Conservation (phyloP, 208 protist species). For the Trypanosoma avium region DNA sequence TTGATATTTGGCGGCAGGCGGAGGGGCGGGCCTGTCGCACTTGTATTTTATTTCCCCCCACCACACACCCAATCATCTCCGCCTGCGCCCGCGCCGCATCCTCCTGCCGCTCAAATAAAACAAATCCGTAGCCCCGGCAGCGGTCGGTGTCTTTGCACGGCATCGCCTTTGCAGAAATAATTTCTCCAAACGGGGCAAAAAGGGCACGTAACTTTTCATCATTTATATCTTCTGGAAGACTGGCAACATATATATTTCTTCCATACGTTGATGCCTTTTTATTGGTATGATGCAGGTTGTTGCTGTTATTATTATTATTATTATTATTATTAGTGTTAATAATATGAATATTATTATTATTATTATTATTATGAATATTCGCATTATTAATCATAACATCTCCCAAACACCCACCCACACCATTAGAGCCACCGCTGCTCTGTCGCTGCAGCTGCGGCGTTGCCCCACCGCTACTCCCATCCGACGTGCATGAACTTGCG, state of each 20-base stretch:
- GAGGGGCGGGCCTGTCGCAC: conserved; percentile 50
- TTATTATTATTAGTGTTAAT: too few species aligned
- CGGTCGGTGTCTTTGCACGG: conserved; percentile 39
- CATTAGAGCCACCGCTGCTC: too few species aligned
- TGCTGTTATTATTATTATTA: too few species aligned
- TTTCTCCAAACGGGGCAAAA: conserved; percentile 61
- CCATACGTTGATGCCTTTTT: conserved; percentile 8
- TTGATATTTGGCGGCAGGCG: conserved; percentile 35
- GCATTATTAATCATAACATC: too few species aligned
- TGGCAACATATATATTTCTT: conserved; percentile 75
- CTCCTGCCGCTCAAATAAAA: conserved; percentile 56
- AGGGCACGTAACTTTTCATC: conserved; percentile 52
- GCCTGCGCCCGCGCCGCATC: conserved; percentile 45
- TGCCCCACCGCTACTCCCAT: too few species aligned
- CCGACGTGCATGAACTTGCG: too few species aligned
- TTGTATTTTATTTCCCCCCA: conserved; percentile 60
- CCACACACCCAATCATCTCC: conserved; percentile 58
- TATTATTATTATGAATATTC: too few species aligned
- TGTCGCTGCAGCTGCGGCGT: too few species aligned
- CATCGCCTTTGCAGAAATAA: conserved; percentile 70
- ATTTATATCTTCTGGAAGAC: conserved; percentile 51
- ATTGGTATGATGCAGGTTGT: too few species aligned
- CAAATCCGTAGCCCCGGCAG: conserved; percentile 79
- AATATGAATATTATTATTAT: too few species aligned
- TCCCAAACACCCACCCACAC: too few species aligned